Evolutionary conservation across 1,139 yeast genomes (phyloP).

Genomic region (Yamadazyma triangularis): DNA sequence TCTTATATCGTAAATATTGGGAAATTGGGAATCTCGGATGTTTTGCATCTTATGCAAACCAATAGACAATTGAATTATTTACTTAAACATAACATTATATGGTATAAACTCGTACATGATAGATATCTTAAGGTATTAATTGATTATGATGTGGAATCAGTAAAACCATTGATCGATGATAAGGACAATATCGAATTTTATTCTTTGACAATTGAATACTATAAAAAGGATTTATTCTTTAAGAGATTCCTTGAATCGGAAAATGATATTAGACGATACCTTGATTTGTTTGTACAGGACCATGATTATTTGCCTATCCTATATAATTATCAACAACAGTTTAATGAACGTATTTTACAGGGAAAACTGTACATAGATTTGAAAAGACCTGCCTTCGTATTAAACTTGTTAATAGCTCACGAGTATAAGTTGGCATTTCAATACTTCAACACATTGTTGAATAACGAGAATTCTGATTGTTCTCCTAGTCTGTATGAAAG

Average conservation of each 20-base stretch:
- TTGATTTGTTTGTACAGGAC: slow-evolving; percentile 12
- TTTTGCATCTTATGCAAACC: slow-evolving; percentile 12
- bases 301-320: slow-evolving; percentile 15
- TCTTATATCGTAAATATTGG: slow-evolving; percentile 15
- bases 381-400: slow-evolving; percentile 3
- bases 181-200: slow-evolving; percentile 4
- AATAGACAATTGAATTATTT: slow-evolving; percentile 7
- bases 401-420: slow-evolving; percentile 12
- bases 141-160: slow-evolving; percentile 10
- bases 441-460: slow-evolving; percentile 3
- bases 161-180: slow-evolving; percentile 1
- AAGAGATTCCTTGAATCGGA: slow-evolving; percentile 3
- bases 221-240: slow-evolving; percentile 10
- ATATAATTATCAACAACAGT: slow-evolving; percentile 4
- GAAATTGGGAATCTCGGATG: slow-evolving; percentile 16
- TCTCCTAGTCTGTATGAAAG: slow-evolving; percentile 13
- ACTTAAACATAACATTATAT: slow-evolving; percentile 14
- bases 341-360: neutral
- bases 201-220: slow-evolving; percentile 6
- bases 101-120: slow-evolving; percentile 14
- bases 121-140: slow-evolving; percentile 10
- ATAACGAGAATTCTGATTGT: neutral
- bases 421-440: slow-evolving; percentile 14
- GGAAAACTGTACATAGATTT: neutral
- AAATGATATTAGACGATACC: slow-evolving; percentile 6